Evolutionary conservation across 805 yeast genomes (phyloP).

Genomic region (Candida yuanshanica): DNA sequence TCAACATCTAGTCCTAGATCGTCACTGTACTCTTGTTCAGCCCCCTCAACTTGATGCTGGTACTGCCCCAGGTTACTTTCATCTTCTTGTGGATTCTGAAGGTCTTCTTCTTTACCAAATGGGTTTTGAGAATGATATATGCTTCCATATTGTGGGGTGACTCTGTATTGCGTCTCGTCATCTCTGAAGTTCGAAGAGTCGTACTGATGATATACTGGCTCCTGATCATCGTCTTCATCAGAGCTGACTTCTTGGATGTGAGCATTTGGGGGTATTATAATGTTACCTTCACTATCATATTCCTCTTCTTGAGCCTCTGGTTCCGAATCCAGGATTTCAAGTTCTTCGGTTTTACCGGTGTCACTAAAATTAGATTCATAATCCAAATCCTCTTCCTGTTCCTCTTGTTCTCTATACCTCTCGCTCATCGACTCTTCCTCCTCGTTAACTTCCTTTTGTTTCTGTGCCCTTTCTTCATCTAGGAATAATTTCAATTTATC

Average conservation of each 20-base stretch:
- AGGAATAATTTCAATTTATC: constrained; percentile 16
- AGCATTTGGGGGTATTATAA: neutral
- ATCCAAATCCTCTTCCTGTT: constrained; percentile 6
- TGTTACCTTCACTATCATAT: neutral
- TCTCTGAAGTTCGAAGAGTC: neutral
- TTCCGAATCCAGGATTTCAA: neutral
- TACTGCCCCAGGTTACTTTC: neutral
- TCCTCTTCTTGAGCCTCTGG: neutral
- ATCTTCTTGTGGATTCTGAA: neutral
- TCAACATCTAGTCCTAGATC: neutral
- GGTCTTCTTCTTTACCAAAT: neutral
- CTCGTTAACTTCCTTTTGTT: neutral
- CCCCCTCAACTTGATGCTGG: neutral
- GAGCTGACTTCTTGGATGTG: neutral
- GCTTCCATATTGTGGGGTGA: neutral
- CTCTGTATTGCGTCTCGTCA: neutral
- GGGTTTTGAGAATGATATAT: neutral
- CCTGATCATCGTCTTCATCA: neutral
- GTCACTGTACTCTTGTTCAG: neutral
- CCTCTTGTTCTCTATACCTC: constrained; percentile 1
- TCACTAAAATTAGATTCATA: neutral
- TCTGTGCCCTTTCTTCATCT: constrained; percentile 5
- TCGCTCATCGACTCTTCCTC: neutral
- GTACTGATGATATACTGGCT: neutral
- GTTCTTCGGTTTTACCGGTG: neutral